Base-by-base conservation (phyloP, 305 asterid genomes). In the Andrographis paniculata region DNA sequence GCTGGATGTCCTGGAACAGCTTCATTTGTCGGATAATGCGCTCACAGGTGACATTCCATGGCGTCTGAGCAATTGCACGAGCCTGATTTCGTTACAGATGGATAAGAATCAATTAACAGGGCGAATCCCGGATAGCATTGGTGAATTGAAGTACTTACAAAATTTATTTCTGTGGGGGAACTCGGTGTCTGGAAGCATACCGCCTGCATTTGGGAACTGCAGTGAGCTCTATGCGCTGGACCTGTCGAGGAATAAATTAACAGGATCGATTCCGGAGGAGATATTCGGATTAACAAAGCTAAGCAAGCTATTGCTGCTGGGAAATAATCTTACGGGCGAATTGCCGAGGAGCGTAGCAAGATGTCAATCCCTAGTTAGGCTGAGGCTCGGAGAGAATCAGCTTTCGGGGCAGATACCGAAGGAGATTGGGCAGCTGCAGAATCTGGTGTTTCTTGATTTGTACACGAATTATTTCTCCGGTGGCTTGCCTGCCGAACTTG, bases 391-490 rank as follows among this genome's bases (percentile, higher is more conserved):
- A 1, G 95, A 89, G 67, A 89, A 89, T 61, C 93, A 78, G 54
- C 84, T 89, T 14, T 77, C 95, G 14, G 98, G 94, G 58, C 72
- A 66, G 72, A 89, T 89, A 57, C 93, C 98, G 1, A 78, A 76
- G 45, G 98, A 80, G 71, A 74, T 89, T 43, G 94, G 94, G 9
- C 73, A 76, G 40, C 38, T 89, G 74, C 88, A 77, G 52, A 89
- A 89, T 61, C 94, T 89, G 4, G 94, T 85, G 68, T 85, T 82
- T 72, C 95, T 89, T 74, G 95, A 89, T 71, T 67, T 89, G 52
- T 89, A 77, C 45, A 72, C 69, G 89, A 89, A 89, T 65, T 86
- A 58, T 64, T 85, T 89, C 58, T 78, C 93, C 21, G 97, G 97
- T 49, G 55, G 61, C 41, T 72, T 89, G 69, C 97, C 95, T 58